Evolutionary conservation across 169 alveolate genomes (phyloP).

Genomic region (Eimeria falciformis): DNA sequence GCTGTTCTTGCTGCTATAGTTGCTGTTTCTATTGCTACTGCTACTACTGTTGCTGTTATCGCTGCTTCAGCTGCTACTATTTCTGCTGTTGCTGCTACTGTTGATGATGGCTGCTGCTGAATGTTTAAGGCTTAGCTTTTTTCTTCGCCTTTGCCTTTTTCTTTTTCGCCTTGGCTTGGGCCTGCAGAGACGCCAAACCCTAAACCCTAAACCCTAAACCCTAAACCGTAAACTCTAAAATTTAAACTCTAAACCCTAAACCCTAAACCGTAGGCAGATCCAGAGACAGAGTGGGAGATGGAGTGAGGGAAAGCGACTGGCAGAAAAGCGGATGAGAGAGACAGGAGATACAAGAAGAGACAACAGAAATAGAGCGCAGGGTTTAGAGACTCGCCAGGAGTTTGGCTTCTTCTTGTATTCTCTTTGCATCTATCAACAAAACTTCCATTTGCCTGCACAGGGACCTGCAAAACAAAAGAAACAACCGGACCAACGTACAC

Average conservation of each 20-base stretch:
- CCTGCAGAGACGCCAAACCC: not conserved
- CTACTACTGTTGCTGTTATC: not conserved
- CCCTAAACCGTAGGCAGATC: no score
- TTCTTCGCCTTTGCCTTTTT: not conserved
- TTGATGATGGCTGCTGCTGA: not conserved
- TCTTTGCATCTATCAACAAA: constrained; percentile 1
- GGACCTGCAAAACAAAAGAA: not conserved
- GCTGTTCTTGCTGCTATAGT: not conserved
- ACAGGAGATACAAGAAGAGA: no score
- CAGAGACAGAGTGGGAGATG: no score
- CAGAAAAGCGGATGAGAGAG: not conserved
- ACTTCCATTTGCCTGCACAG: not conserved
- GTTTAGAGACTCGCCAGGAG: not conserved
- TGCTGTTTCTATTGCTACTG: not conserved
- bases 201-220: constrained; percentile 12
- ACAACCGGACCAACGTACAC: no score
- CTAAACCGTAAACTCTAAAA: not conserved
- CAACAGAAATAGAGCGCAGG: no score
- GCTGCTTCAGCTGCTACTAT: not conserved
- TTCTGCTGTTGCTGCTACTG: not conserved
- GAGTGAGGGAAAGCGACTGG: not conserved
- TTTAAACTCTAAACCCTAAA: no score
- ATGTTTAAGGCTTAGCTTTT: not conserved
- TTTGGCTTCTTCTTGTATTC: not conserved
- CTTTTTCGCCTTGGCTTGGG: not conserved